Evolutionary conservation across 192 early-diverging fungal genomes (phyloP).

Genomic region (Haplosporangium gracile): DNA sequence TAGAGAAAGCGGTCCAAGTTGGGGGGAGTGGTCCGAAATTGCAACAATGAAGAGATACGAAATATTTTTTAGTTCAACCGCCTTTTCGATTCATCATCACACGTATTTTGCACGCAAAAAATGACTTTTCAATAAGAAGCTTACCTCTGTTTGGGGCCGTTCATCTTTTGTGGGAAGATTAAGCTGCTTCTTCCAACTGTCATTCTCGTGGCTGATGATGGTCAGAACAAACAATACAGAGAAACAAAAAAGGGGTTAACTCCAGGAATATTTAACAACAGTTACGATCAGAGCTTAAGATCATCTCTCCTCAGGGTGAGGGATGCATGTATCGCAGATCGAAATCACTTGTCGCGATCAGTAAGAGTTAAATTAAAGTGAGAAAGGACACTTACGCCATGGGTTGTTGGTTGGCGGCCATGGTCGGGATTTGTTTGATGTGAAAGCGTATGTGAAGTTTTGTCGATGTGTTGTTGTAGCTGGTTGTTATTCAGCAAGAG

Average conservation of each 20-base stretch:
- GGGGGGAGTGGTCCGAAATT: too few relatives aligned
- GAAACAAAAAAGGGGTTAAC: background rate
- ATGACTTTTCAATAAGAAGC: background rate
- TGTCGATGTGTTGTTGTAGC: background rate
- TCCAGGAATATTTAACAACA: background rate
- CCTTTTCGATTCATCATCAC: background rate
- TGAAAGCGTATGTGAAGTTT: background rate
- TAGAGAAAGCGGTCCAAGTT: background rate
- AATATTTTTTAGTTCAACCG: background rate
- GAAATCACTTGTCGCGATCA: background rate
- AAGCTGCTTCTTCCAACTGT: constrained; percentile 84
- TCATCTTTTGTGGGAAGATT: constrained; percentile 86
- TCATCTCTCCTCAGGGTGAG: background rate
- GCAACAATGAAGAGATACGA: background rate
- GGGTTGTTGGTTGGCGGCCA: constrained; percentile 48
- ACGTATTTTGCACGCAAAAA: background rate
- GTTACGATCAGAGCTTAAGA: too few relatives aligned
- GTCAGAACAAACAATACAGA: constrained; percentile 2
- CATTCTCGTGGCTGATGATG: constrained; percentile 67
- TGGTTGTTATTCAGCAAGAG: background rate
- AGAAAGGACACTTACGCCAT: constrained; percentile 37
- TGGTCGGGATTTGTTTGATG: background rate
- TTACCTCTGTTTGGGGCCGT: constrained; percentile 91
- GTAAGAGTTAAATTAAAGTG: too few relatives aligned
- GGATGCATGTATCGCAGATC: background rate